Evolutionary conservation across 2,329 filamentous ascomycete genomes (phyloP), one percentile per base, ranked within the genome.

Genomic region (Neofusicoccum kwambonambiense): DNA sequence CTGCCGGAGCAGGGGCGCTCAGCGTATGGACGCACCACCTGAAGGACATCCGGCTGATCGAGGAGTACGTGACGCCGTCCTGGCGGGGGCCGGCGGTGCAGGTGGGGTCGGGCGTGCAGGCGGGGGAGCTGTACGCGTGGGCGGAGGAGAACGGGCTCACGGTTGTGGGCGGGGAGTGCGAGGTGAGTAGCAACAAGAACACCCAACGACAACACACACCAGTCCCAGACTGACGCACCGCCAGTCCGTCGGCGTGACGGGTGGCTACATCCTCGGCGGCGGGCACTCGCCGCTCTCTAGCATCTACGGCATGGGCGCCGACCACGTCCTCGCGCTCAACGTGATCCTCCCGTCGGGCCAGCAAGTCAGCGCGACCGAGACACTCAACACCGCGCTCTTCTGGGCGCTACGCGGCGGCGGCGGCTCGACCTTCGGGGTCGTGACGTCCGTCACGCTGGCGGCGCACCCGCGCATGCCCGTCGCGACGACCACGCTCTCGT

Each of bases 401-500:
- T 78, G 75, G 75, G 76, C 75, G 6, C 66, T 78, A 1, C 69
- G 66, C 17, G 72, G 71, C 7, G 75, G 74, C 34, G 74, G 75
- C 5, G 73, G 72, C 8, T 71, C 70, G 17, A 75, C 72, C 2
- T 77, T 70, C 57, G 75, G 69, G 8, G 68, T 76, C 22, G 72
- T 76, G 9, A 56, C 73, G 11, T 73, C 73, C 2, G 45, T 75
- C 51, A 76, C 74, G 3, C 68, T 73, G 2, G 70, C 69, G 56
- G 84, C 57, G 1, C 47, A 54, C 19, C 62, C 47, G 3, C 8
- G 35, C 11, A 54, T 61, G 7, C 52, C n/a, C 15, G 19, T 47
- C 27, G 61, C 62, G 13, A 44, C 27, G 19, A n/a, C 52, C 13
- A 27, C 12, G 84, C 86, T 79, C 69, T 80, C 34, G 84, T 86